Percentiles rank a stretch among this genome's conserved stretches.
Conservation (phyloP, 225 moss, liverwort and hornwort species). For the Sphagnum contortum region DNA sequence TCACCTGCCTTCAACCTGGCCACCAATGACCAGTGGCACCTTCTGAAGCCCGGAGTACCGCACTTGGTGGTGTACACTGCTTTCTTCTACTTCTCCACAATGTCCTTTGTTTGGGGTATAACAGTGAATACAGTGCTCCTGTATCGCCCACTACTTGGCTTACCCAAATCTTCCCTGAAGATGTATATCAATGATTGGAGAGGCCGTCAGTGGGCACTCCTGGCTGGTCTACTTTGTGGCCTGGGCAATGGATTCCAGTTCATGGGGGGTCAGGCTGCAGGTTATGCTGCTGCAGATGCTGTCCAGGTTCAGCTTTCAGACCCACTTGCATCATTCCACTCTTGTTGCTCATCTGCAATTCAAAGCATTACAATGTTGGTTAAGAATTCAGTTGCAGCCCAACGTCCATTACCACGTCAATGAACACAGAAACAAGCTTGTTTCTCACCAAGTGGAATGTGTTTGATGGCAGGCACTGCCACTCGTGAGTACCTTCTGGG, state of each 20-base stretch:
- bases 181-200: conserved; percentile 47
- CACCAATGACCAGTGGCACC: conserved; percentile 90
- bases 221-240: conserved; percentile 72
- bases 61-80: conserved; percentile 91
- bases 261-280: conserved; percentile 97
- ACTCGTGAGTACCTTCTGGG: conserved; percentile 93
- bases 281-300: conserved; percentile 95
- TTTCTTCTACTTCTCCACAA: conserved; percentile 83
- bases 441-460: too few species aligned
- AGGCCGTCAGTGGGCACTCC: conserved; percentile 63
- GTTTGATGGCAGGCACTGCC: conserved; percentile 59
- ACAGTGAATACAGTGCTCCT: conserved; percentile 53
- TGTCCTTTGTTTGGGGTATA: conserved; percentile 58
- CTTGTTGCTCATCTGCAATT: too few species aligned
- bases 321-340: too few species aligned
- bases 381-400: too few species aligned
- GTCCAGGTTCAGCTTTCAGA: conserved; percentile 39
- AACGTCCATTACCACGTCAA: too few species aligned
- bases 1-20: conserved; percentile 90
- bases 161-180: conserved; percentile 39
- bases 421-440: too few species aligned
- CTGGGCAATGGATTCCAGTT: conserved; percentile 89
- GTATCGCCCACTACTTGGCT: conserved; percentile 56
- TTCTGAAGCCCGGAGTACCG: conserved; percentile 62
- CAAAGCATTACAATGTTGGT: too few species aligned